Percentiles rank a stretch among this genome's conserved stretches.
phyloP scores from a whole-genome alignment of 1,284 basidiomycete genomes.

The Boletellus sp. region DNA sequence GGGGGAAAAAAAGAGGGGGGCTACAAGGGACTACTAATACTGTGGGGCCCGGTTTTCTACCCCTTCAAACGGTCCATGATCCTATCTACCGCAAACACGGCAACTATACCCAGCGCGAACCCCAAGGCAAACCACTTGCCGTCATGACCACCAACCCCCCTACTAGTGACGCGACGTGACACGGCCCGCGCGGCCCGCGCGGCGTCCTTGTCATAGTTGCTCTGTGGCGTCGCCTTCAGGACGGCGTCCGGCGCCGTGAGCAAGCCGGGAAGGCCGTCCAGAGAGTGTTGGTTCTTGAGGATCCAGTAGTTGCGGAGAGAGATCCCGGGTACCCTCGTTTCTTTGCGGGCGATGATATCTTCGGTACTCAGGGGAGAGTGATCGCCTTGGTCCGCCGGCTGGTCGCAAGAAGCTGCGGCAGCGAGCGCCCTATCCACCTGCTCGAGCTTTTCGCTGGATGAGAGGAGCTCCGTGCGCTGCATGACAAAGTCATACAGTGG shows the following conservation, averaged over 20 bases:
- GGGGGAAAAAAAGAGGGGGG: too few species aligned
- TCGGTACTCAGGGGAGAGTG: neutral
- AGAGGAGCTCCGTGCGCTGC: slow-evolving; percentile 40
- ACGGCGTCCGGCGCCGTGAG: slow-evolving; percentile 24
- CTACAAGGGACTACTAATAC: too few species aligned
- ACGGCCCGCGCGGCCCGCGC: slow-evolving; percentile 13
- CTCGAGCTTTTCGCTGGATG: slow-evolving; percentile 30
- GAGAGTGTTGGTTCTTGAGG: slow-evolving; percentile 40
- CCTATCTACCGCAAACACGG: slow-evolving; percentile 4
- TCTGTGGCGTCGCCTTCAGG: slow-evolving; percentile 8
- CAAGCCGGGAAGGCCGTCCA: slow-evolving; percentile 49
- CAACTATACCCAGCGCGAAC: slow-evolving; percentile 14
- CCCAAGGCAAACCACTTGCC: slow-evolving; percentile 16
- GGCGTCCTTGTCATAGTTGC: slow-evolving; percentile 14
- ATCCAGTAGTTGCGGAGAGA: slow-evolving; percentile 48
- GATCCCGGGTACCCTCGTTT: slow-evolving; percentile 1
- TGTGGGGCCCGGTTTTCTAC: too few species aligned
- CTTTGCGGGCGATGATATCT: slow-evolving; percentile 7
- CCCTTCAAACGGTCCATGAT: slow-evolving; percentile 2
- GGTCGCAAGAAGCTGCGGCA: neutral
- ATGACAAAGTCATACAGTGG: slow-evolving; percentile 48
- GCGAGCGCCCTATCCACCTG: slow-evolving; percentile 16
- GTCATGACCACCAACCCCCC: neutral
- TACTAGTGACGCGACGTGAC: slow-evolving; percentile 1
- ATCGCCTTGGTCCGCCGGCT: neutral